Evolutionary conservation across 495 filamentous ascomycete species (phyloP), one percentile per base, ranked within the genome.

Genomic region (Annulohypoxylon bovei): DNA sequence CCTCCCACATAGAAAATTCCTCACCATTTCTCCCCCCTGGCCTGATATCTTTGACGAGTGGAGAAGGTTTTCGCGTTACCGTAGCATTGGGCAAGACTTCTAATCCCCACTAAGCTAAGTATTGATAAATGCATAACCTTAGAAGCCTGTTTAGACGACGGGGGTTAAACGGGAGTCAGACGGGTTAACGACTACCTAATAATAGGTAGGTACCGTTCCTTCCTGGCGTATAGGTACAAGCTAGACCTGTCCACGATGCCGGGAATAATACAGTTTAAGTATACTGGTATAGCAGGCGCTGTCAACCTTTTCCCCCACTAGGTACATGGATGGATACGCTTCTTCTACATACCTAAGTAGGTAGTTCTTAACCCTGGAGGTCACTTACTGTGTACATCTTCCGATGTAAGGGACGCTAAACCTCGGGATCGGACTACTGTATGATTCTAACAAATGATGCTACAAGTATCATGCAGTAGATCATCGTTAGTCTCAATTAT

Each of bases 71-170:
- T 46, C 53, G 44, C 55, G 47, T 60, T 60, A 67, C 46, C 35
- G 55, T 67, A 67, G 64, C 47, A 67, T 60, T 60, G 44, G 55
- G 37, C 55, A 23, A 53, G n/a, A 25, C 9, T 66, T 49, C 35
- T 6, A 54, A 25, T 30, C 55, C 27, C 55, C 64, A 27, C 64
- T 50, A 53, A n/a, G n/a, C n/a, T n/a, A n/a, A n/a, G n/a, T 54
- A 42, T 18, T 27, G 32, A 30, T 59, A 66, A 23, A 33, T 53
- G 53, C 54, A 66, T 52, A 46, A 27, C 49, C 28, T 32, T 53
- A 11, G 14, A 47, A 47, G 20, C 20, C 18, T 22, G 16, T 32
- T 22, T 12, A 9, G 50, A 2, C 27, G 14, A n/a, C 16, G 7
- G 7, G 12, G 56, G 3, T 35, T n/a, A 46, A n/a, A 16, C n/a